Base-by-base conservation (phyloP, 176 grass and related monocot species). In the Panicum miliaceum region DNA sequence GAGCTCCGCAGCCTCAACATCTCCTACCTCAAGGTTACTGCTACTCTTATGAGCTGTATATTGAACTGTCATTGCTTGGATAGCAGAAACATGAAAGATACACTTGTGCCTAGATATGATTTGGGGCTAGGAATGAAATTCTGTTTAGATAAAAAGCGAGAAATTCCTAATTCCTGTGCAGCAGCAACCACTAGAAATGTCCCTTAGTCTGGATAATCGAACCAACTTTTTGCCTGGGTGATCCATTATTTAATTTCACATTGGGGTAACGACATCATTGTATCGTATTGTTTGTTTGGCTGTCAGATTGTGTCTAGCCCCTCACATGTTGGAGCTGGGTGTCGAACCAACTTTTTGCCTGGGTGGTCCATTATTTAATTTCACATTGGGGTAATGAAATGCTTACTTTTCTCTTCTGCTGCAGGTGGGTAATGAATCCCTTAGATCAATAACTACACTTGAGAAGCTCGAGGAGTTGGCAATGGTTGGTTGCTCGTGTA, bases 391-490 rank as follows among this genome's bases (percentile, higher is more conserved):
- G 32, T 79, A n/a, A 35, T 65, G 27, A 1, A 10, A 1, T 54
- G 7, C n/a, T 29, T 50, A 43, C 19, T 7, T 81, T 66, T 68
- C 19, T 76, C 50, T 58, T 76, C 59, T 79, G 23, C 80, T 69
- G 37, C 85, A 98, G 93, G 89, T 98, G 65, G 79, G 90, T 37
- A 96, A 99, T 71, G 91, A 67, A 83, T 90, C 93, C 22, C 90
- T 99, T 73, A 89, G 67, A 87, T 99, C 93, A 58, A 94, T 99
- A 84, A 91, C 96, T 32, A 89, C 87, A 59, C 91, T 99, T 67
- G 78, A 82, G 71, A 99, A 88, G 81, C 90, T 99, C 38, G 88
- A 99, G 86, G 93, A 90, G 8, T 66, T 99, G 83, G 69, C 83
- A 34, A 87, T 99, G 93, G 96, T 99, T 62, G 81, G 88, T 76